These are phyloP conservation scores for Amesomyces nigricolor DNA, from an alignment of 2,329 filamentous ascomycete species.

Conservation along the genomic window DNA sequence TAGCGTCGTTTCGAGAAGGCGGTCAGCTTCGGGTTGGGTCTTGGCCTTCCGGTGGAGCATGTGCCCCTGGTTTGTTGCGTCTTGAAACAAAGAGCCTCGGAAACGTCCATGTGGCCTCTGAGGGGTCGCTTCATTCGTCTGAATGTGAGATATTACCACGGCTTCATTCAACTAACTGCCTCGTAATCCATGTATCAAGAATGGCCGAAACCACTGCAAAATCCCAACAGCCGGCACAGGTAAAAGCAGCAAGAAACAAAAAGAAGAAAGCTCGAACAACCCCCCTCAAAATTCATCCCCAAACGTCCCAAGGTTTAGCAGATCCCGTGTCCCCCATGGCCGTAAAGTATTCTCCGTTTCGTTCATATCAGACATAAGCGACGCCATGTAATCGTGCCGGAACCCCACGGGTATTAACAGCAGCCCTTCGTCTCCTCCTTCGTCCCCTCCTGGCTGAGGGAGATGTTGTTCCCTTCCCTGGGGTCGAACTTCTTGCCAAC, in stretches of 20 bases:
- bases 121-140: background rate
- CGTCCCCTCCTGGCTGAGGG: constrained; percentile 66
- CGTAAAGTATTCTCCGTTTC: constrained; percentile 22
- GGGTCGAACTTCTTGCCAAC: constrained; percentile 64
- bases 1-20: background rate
- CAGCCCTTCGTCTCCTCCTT: constrained; percentile 26
- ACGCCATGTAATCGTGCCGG: constrained; percentile 30
- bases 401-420: constrained; percentile 23
- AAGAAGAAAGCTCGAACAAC: constrained; percentile 21
- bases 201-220: constrained; percentile 18
- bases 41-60: background rate
- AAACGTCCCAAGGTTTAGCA: constrained; percentile 24
- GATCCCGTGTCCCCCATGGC: constrained; percentile 26
- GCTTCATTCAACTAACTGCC: constrained; percentile 25
- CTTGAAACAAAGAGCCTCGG: background rate
- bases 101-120: constrained; percentile 1
- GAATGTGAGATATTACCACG: constrained; percentile 16
- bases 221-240: constrained; percentile 22
- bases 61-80: background rate
- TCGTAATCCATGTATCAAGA: constrained; percentile 24
- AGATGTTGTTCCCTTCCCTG: constrained; percentile 64
- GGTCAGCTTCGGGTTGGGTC: background rate
- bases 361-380: constrained; percentile 31
- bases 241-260: constrained; percentile 22
- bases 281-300: constrained; percentile 20